These are phyloP conservation scores for Choanephora cucurbitarum DNA, from an alignment of 371 early-diverging fungal genomes.

Conservation along the genomic window DNA sequence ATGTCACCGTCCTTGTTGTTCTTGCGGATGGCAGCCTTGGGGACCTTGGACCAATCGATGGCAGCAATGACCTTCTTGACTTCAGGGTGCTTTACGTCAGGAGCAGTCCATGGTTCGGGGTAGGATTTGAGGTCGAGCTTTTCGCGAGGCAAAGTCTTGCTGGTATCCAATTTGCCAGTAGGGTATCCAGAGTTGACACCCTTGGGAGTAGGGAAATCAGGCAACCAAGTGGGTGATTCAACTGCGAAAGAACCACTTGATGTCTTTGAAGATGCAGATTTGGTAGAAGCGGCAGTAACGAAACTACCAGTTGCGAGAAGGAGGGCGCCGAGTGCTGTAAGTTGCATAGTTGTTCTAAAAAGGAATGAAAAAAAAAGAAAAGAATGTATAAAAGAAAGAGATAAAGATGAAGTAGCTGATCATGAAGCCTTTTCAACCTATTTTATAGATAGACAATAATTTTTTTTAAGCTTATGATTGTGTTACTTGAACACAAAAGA, in stretches of 20 bases:
- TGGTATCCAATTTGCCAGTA: slow-evolving; percentile 28
- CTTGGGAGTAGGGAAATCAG: slow-evolving; percentile 28
- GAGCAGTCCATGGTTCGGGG: slow-evolving; percentile 42
- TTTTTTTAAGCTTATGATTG: neutral
- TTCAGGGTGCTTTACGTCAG: slow-evolving; percentile 34
- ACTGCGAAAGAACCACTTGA: slow-evolving; percentile 34
- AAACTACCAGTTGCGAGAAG: slow-evolving; percentile 29
- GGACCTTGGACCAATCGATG: slow-evolving; percentile 50
- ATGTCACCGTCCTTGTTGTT: slow-evolving; percentile 21
- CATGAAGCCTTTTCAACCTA: neutral
- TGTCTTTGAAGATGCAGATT: slow-evolving; percentile 11
- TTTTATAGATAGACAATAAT: neutral
- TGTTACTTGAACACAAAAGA: neutral
- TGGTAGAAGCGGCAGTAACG: slow-evolving; percentile 25
- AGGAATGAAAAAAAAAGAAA: slow-evolving; percentile 8
- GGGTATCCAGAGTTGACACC: slow-evolving; percentile 39
- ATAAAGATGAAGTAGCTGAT: slow-evolving; percentile 1
- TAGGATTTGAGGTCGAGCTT: slow-evolving; percentile 31
- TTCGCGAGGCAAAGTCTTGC: slow-evolving; percentile 19
- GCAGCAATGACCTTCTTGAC: slow-evolving; percentile 40
- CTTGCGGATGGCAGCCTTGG: slow-evolving; percentile 38
- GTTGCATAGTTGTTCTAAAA: slow-evolving; percentile 17
- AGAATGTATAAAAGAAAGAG: neutral
- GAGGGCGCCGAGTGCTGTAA: slow-evolving; percentile 28
- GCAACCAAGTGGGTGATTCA: slow-evolving; percentile 46